phyloP scores from a whole-genome alignment of 495 filamentous ascomycete species.

The Pseudomonodictys pantanalensis region DNA sequence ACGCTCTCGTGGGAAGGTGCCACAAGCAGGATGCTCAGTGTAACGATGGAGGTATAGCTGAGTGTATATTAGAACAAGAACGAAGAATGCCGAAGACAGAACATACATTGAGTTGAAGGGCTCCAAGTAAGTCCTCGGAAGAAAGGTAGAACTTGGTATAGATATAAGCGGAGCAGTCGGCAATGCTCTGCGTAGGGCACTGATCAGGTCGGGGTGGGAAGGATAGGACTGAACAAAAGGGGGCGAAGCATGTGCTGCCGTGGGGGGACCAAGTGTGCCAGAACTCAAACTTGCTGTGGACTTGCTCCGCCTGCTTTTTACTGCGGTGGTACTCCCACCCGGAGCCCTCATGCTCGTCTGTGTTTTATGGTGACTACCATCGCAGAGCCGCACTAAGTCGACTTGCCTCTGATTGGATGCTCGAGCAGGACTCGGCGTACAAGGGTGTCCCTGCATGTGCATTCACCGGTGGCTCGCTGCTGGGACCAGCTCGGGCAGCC shows the following conservation, averaged over 20 bases:
- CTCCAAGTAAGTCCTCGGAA: too few species aligned
- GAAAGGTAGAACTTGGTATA: too few species aligned
- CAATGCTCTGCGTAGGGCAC: neutral
- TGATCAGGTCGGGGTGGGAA: neutral
- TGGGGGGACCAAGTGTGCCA: conserved; percentile 8
- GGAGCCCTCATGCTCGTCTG: conserved; percentile 1
- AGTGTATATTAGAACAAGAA: too few species aligned
- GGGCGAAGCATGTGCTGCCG: conserved; percentile 30
- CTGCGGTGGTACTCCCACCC: conserved; percentile 13
- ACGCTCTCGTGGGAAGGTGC: too few species aligned
- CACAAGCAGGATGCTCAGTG: too few species aligned
- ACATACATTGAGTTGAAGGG: too few species aligned
- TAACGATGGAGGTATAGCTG: too few species aligned
- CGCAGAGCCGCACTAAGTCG: conserved; percentile 29
- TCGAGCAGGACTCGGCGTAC: neutral
- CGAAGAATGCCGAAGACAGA: too few species aligned
- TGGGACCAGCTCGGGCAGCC: conserved; percentile 21
- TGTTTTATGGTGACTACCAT: conserved; percentile 26
- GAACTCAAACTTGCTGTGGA: conserved; percentile 5
- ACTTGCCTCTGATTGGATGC: neutral
- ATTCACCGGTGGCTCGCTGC: conserved; percentile 24
- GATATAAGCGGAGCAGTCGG: conserved; percentile 1
- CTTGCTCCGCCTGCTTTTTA: conserved; percentile 31
- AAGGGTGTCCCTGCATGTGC: conserved; percentile 11
- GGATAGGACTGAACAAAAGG: conserved; percentile 16